Base-by-base conservation (phyloP, 306 rosid species). In the Lathyrus oleraceus region DNA sequence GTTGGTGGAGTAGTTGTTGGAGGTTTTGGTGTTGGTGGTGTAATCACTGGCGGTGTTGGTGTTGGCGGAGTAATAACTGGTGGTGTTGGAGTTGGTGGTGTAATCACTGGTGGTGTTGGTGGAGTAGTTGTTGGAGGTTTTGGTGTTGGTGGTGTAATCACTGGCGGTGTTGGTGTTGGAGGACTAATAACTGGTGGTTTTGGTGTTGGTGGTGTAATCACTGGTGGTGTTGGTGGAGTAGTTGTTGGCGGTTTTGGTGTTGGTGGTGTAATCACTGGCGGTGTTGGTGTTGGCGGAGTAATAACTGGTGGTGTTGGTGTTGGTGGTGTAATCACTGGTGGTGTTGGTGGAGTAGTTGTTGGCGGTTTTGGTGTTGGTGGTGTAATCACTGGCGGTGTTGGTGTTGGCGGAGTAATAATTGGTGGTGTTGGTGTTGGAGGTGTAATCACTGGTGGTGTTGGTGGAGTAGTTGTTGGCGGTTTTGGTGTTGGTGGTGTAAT, bases 171-270 rank as follows among this genome's bases (percentile, higher is more conserved):
- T 7, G 53, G 53, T 0, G 85, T 75, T 6, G 86, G 11, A 1
- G 66, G 67, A 2, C 25, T 45, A n/a, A 45, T n/a, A 0, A 91
- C 32, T 2, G 87, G 81, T 25, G 28, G 28, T 25, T 25, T 25
- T 3, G 89, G 85, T 0, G 96, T 84, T 3, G 89, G 81, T 0
- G 95, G 87, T 0, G 59, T 40, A 38, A 53, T 36, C n/a, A 43
- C 52, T 8, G 63, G 73, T 3, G 73, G 73, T 5, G 25, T 6
- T 1, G 51, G 44, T 59, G 6, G 39, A 35, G 39, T 1, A 35
- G 2, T 1, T 1, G 2, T 2, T 2, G 61, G 36, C 3, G 79
- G 48, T 5, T 8, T 53, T 4, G 75, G 75, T 11, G 73, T 35
- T 0, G 85, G 81, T 5, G 86, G 79, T 2, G 39, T 32, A 4